A percentile compares a stretch with the other conserved stretches of the same genome.
phyloP scores from a whole-genome alignment of 192 early-diverging fungal species.

The Backusella westeae region DNA sequence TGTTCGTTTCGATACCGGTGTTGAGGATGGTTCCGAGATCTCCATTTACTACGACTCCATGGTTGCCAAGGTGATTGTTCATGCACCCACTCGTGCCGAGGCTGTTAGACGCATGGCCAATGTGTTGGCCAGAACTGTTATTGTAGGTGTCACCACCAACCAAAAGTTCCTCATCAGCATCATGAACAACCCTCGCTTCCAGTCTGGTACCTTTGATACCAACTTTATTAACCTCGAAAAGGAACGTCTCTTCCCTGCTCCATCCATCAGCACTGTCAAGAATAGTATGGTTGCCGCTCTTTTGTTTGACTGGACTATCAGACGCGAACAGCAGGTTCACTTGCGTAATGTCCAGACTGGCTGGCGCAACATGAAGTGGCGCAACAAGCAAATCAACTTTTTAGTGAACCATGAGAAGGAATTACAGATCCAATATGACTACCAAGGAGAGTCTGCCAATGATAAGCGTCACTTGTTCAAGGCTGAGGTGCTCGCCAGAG shows the following conservation, averaged over 20 bases:
- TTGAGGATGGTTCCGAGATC: constrained; percentile 51
- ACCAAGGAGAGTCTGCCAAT: constrained; percentile 11
- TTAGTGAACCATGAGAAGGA: constrained; percentile 31
- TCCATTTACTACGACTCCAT: constrained; percentile 61
- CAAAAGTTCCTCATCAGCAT: constrained; percentile 53
- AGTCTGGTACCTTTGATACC: constrained; percentile 46
- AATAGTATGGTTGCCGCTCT: constrained; percentile 25
- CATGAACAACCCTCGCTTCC: constrained; percentile 47
- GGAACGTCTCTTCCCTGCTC: constrained; percentile 8
- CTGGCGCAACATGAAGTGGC: constrained; percentile 52
- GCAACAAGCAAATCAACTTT: constrained; percentile 36
- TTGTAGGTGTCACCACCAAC: constrained; percentile 58
- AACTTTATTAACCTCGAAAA: constrained; percentile 42
- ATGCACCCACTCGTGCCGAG: constrained; percentile 55
- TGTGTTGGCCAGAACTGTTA: constrained; percentile 44
- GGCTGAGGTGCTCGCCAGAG: background rate
- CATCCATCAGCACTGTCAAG: background rate
- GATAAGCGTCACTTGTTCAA: constrained; percentile 11
- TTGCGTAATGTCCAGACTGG: constrained; percentile 43
- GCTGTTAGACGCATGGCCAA: constrained; percentile 43
- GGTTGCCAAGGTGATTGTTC: constrained; percentile 59
- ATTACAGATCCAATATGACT: constrained; percentile 46
- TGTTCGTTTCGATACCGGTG: constrained; percentile 53
- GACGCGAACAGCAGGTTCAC: constrained; percentile 40
- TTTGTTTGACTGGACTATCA: constrained; percentile 49